Evolutionary conservation across 768 basidiomycete species (phyloP).

Genomic region (Russula vinacea): DNA sequence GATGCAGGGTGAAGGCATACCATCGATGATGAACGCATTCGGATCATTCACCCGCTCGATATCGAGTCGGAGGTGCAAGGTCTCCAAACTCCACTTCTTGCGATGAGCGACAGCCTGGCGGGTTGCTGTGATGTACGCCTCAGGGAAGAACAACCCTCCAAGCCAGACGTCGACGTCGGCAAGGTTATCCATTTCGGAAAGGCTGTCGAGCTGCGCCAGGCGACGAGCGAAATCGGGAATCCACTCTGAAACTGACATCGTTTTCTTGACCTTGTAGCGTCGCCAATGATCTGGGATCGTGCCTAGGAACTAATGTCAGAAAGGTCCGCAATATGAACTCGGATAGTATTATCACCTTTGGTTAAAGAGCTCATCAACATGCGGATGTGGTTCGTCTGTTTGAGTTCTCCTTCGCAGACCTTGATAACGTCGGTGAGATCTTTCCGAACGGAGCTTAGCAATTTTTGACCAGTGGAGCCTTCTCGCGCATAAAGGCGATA

Average conservation of each 20-base stretch:
- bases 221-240: conserved; percentile 78
- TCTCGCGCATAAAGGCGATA: conserved; percentile 88
- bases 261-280: conserved; percentile 80
- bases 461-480: conserved; percentile 69
- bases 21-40: conserved; percentile 81
- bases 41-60: conserved; percentile 78
- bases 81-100: conserved; percentile 91
- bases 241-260: conserved; percentile 82
- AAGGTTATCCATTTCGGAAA: conserved; percentile 61
- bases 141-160: conserved; percentile 93
- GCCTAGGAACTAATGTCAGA: conserved; percentile 45
- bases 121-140: conserved; percentile 94
- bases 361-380: conserved; percentile 84
- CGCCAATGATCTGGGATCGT: conserved; percentile 88
- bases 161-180: conserved; percentile 82
- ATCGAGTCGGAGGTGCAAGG: conserved; percentile 73
- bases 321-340: conserved; percentile 22
- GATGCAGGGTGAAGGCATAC: conserved; percentile 46
- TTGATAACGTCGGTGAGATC: conserved; percentile 80
- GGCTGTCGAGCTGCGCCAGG: conserved; percentile 74
- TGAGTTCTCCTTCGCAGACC: conserved; percentile 82
- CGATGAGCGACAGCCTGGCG: conserved; percentile 93
- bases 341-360: conserved; percentile 57
- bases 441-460: conserved; percentile 73
- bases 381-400: conserved; percentile 96